Base-by-base conservation (phyloP, 768 basidiomycete genomes). In the Cystofilobasidium ferigula region DNA sequence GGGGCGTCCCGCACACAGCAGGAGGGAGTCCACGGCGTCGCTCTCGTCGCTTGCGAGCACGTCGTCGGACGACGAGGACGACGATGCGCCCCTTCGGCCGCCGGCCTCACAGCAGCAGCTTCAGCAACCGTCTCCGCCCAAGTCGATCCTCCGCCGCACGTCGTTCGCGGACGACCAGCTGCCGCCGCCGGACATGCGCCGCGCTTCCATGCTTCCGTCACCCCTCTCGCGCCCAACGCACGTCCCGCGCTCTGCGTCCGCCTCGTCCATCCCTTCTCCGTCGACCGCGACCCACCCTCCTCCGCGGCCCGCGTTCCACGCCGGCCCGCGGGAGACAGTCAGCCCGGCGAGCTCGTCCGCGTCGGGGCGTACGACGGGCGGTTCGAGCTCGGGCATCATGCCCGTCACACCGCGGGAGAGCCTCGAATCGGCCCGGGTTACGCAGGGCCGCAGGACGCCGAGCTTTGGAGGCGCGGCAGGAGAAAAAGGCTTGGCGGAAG, bases 371-470 rank as follows among this genome's bases (percentile, higher is more conserved):
- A 51, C 59, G 7, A 67, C 65, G 14, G 65, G 65, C 12, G 65
- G 62, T 4, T 56, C 48, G 26, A 57, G 60, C 43, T 67, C 65
- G 30, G 53, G 65, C 38, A 38, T 54, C 38, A 62, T 51, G 22
- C 65, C 65, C 0, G 2, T 67, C 13, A 67, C 65, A 6, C 65
- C 65, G 14, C 61, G 61, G n/a, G 65, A 67, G 54, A 54, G 63
- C 32, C 18, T 47, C 18, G 56, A 63, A n/a, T 13, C n/a, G 32
- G 56, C 38, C 1, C 26, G 56, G 32, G 36, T 20, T 13, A 54
- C 56, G 32, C 56, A 40, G n/a, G n/a, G n/a, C n/a, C n/a, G n/a
- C n/a, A n/a, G 26, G 53, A 48, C 24, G 34, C 24, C 22, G 62
- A 35, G 26, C 35, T 59, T 1, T 38, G 6, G 1, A 30, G 35